Evolutionary conservation across 345 rosid species (phyloP).

Genomic region (Gossypium thurberi): DNA sequence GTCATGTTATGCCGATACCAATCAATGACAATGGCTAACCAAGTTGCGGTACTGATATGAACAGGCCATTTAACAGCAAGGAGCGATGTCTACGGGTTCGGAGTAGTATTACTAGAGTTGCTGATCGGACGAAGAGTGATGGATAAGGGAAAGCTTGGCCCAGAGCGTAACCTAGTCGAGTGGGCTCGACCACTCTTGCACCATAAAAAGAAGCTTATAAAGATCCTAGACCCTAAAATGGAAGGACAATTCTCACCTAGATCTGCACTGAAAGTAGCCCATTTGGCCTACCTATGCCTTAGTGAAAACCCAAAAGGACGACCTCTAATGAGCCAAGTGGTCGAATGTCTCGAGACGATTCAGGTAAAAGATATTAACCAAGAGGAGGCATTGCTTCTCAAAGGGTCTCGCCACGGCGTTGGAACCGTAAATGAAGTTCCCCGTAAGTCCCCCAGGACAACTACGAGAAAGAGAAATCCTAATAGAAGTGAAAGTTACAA

Average conservation of each 20-base stretch:
- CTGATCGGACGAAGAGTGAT: conserved; percentile 90
- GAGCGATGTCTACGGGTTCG: conserved; percentile 94
- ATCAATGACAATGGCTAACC: neutral
- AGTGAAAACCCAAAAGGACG: conserved; percentile 93
- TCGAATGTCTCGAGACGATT: conserved; percentile 60
- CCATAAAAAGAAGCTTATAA: conserved; percentile 73
- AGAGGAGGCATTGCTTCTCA: conserved; percentile 40
- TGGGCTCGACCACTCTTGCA: conserved; percentile 93
- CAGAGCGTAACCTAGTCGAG: conserved; percentile 89
- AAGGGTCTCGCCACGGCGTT: conserved; percentile 21
- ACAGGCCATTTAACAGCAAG: conserved; percentile 92
- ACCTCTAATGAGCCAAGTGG: conserved; percentile 80
- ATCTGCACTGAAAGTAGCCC: conserved; percentile 66
- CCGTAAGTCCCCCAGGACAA: conserved; percentile 11
- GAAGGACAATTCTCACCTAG: conserved; percentile 72
- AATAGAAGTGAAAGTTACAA: conserved; percentile 11
- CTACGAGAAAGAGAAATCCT: conserved; percentile 17
- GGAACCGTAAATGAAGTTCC: conserved; percentile 52
- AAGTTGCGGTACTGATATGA: conserved; percentile 15
- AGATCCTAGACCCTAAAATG: conserved; percentile 85
- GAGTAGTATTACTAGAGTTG: conserved; percentile 92
- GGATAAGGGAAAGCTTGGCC: conserved; percentile 87
- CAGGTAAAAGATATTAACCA: conserved; percentile 28
- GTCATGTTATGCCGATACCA: neutral
- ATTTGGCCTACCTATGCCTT: conserved; percentile 76